phyloP scores from a whole-genome alignment of 345 rosid species.

The Barbarea vulgaris region DNA sequence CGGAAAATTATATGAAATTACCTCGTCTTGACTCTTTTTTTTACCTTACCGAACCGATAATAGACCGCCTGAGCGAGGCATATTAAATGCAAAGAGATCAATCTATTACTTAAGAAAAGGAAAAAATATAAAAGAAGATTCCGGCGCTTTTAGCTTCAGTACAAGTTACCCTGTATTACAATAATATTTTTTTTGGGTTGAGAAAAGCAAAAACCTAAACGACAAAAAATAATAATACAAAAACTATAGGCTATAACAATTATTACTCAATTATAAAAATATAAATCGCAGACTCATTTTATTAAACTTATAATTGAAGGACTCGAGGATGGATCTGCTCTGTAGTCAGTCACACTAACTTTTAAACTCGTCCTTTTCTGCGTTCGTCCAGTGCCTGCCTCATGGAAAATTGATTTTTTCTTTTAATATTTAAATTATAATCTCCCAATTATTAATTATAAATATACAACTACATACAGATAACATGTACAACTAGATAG shows the following conservation, averaged over 20 bases:
- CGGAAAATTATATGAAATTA: not conserved
- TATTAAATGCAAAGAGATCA: not conserved
- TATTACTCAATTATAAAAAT: slow-evolving; percentile 21
- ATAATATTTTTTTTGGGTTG: not conserved
- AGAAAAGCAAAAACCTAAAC: slow-evolving; percentile 23
- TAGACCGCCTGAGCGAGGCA: not conserved
- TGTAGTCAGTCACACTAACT: slow-evolving; percentile 1
- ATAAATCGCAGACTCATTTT: not conserved
- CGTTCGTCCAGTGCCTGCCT: slow-evolving; percentile 73
- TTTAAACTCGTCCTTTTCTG: slow-evolving; percentile 67
- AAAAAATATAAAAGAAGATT: slow-evolving; percentile 22
- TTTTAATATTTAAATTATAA: no score
- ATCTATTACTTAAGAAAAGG: not conserved
- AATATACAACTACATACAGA: no score
- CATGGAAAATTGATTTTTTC: slow-evolving; percentile 4
- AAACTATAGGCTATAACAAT: slow-evolving; percentile 20
- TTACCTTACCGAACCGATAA: not conserved
- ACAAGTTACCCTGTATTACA: slow-evolving; percentile 14
- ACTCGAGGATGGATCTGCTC: slow-evolving; percentile 41
- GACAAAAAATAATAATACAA: slow-evolving; percentile 28
- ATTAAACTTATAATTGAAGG: slow-evolving; percentile 7
- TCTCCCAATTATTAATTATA: no score
- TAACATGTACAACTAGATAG: not conserved
- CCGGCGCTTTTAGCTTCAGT: slow-evolving; percentile 17
- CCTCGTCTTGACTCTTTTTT: not conserved